Percentiles rank a stretch among this genome's conserved stretches.
phyloP scores from a whole-genome alignment of 768 basidiomycete genomes.

The Tylopilus felleus region DNA sequence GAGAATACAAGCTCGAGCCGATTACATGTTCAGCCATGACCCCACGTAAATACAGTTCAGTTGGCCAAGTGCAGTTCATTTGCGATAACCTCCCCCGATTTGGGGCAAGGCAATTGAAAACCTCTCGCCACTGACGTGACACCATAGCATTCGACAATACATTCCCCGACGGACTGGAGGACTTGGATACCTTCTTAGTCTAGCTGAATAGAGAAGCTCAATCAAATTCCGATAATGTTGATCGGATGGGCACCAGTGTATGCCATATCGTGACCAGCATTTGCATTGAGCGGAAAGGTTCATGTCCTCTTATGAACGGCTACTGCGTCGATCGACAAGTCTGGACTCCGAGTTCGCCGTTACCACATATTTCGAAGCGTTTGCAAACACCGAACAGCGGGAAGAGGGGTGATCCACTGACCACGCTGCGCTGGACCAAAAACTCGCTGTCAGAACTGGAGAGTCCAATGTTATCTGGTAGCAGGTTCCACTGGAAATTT shows the following conservation, averaged over 20 bases:
- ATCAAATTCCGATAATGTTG: neutral
- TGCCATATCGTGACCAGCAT: too few relatives aligned
- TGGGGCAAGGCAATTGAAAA: neutral
- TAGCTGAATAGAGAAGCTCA: neutral
- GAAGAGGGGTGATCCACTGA: neutral
- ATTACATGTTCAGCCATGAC: conserved; percentile 17
- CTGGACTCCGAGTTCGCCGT: neutral
- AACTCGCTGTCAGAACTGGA: too few relatives aligned
- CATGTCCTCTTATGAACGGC: conserved; percentile 6
- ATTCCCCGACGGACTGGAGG: neutral
- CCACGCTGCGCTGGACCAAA: neutral
- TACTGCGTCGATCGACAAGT: conserved; percentile 10
- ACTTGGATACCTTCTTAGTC: neutral
- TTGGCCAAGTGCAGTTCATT: conserved; percentile 1
- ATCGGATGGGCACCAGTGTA: neutral
- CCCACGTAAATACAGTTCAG: conserved; percentile 11
- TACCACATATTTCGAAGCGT: neutral
- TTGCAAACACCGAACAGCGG: neutral
- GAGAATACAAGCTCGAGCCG: conserved; percentile 6
- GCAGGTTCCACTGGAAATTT: conserved; percentile 1
- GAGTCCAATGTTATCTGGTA: neutral
- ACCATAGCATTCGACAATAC: neutral
- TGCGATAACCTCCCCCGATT: neutral
- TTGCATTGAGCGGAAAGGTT: conserved; percentile 15
- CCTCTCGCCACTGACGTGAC: neutral